These are phyloP conservation scores for Tricholoma sp. DNA, from an alignment of 768 basidiomycete species.

Conservation along the genomic window DNA sequence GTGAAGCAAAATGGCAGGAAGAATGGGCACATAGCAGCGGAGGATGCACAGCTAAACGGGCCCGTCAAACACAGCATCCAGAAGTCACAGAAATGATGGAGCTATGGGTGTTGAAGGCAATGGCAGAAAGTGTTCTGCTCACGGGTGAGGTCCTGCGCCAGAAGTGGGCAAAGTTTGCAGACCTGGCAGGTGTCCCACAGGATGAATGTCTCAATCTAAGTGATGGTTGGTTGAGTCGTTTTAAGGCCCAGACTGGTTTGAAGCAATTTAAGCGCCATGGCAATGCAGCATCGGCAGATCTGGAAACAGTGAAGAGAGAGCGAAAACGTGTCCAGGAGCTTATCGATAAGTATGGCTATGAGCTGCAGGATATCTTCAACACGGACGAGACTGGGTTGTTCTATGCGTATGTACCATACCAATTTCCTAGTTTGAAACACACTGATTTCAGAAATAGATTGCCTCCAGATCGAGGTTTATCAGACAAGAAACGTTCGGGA, in stretches of 20 bases:
- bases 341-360: conserved; percentile 21
- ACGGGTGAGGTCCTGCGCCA: conserved; percentile 28
- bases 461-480: too few relatives aligned
- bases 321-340: conserved; percentile 18
- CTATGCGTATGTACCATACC: conserved; percentile 10
- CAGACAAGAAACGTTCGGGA: conserved; percentile 15
- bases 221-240: conserved; percentile 27
- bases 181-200: conserved; percentile 23
- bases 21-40: conserved; percentile 7
- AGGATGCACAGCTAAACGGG: conserved; percentile 17
- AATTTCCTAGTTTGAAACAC: too few relatives aligned
- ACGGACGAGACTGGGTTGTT: conserved; percentile 32
- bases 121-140: conserved; percentile 23
- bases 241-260: conserved; percentile 23
- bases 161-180: background rate
- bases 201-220: conserved; percentile 29
- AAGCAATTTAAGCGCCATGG: conserved; percentile 26
- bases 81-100: too few relatives aligned
- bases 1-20: conserved; percentile 20
- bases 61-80: background rate
- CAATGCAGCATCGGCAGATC: conserved; percentile 26
- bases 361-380: conserved; percentile 29
- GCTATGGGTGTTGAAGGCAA: conserved; percentile 12
- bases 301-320: conserved; percentile 21
- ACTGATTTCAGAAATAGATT: too few relatives aligned